A percentile compares a stretch with the other conserved stretches of the same genome.
These are phyloP conservation scores for Chlorella sp. DNA, from an alignment of 139 green algal genomes.

Conservation along the genomic window DNA sequence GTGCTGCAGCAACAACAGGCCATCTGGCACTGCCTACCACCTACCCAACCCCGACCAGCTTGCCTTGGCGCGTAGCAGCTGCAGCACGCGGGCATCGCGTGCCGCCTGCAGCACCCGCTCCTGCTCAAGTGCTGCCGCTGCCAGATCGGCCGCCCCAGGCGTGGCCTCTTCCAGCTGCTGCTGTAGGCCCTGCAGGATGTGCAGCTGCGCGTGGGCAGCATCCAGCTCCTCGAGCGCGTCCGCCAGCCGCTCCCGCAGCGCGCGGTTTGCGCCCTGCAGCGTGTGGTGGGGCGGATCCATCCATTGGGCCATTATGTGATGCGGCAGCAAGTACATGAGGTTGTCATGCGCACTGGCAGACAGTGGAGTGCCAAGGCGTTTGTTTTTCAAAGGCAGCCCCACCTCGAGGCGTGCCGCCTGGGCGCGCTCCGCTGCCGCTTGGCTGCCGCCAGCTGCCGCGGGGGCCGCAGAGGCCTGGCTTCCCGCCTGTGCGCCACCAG, in stretches of 20 bases:
- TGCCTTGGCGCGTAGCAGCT: constrained; percentile 53
- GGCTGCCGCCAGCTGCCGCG: too few relatives aligned
- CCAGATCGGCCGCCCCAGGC: constrained; percentile 21
- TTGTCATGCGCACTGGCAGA: too few relatives aligned
- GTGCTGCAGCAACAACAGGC: not conserved
- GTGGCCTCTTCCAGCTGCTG: constrained; percentile 21
- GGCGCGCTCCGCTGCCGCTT: too few relatives aligned
- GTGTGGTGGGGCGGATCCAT: too few relatives aligned
- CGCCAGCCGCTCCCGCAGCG: constrained; percentile 37
- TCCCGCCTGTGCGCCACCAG: too few relatives aligned
- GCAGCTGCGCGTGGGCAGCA: constrained; percentile 15
- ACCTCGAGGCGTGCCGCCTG: too few relatives aligned
- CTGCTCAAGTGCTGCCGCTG: constrained; percentile 35
- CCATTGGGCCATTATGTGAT: too few relatives aligned
- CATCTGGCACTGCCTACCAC: not conserved
- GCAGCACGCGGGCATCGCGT: constrained; percentile 46
- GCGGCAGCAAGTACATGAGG: too few relatives aligned
- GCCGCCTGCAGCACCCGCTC: constrained; percentile 50
- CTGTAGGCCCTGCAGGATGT: constrained; percentile 23
- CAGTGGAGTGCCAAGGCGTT: too few relatives aligned
- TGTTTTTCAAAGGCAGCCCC: too few relatives aligned
- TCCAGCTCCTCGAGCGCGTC: constrained; percentile 34
- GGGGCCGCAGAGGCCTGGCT: too few relatives aligned
- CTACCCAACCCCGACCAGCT: not conserved
- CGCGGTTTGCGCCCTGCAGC: constrained; percentile 43